Evolutionary conservation across 192 early-diverging fungal species (phyloP), one percentile per base, ranked within the genome.

Genomic region (Fimicolochytrium jonesii): DNA sequence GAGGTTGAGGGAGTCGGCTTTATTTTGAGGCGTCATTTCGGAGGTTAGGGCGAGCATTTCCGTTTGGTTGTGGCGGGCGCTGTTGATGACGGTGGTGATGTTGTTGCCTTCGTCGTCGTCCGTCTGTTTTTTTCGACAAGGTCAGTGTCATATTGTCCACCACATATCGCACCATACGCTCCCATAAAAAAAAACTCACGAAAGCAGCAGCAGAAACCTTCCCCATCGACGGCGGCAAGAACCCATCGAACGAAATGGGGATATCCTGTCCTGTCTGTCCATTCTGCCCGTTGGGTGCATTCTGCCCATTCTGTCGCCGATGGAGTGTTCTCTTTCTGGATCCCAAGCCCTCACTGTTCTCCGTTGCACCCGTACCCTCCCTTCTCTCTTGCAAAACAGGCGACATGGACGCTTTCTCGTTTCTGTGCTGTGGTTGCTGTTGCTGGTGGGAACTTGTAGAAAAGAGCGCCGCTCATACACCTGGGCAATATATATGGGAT

Each of bases 1-100:
- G n/a, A 61, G 32, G 33, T 13, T 20, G 23, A 61, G 28, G 33
- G 46, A n/a, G 33, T 47, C 23, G 15, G 59, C 17, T 47, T 61
- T 61, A 7, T 29, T 9, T 11, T 58, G 37, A 7, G 39, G 23
- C n/a, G 34, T 20, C 56, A 58, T 42, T 9, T 58, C 43, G 11
- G 46, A 48, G 46, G 46, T 48, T 7, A 18, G 23, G 23, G 10
- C 22, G 10, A 7, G 11, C 22, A 48, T 10, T 23, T n/a, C n/a
- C n/a, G n/a, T n/a, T n/a, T n/a, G n/a, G n/a, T n/a, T n/a, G n/a
- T n/a, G n/a, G n/a, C n/a, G n/a, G n/a, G 46, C 46, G 7, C 23
- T 23, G 23, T 48, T 25, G 46, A 48, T 17, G 22, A 22, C 46
- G 17, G 9, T 39, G 10, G 37, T 39, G 37, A 39, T 9, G 37